A percentile compares a stretch with the other conserved stretches of the same genome.
phyloP scores from a whole-genome alignment of 75 land plant species.

The Picea sitchensis region DNA sequence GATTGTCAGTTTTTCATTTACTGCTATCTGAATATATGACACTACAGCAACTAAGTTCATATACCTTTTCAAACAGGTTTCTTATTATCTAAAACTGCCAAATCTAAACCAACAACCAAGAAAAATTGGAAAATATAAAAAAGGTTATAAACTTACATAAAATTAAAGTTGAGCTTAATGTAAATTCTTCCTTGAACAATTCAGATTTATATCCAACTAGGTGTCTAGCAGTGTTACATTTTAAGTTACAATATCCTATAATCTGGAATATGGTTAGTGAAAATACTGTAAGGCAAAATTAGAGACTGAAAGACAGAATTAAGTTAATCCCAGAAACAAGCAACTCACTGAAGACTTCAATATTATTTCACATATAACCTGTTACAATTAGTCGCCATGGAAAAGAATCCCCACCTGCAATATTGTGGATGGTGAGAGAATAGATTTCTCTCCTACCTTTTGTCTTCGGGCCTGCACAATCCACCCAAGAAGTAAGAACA shows the following conservation, averaged over 20 bases:
- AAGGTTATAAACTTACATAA: too few relatives aligned
- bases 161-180: too few relatives aligned
- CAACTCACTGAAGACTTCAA: not conserved
- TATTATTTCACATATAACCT: not conserved
- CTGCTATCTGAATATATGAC: too few relatives aligned
- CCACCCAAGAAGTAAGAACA: not conserved
- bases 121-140: not conserved
- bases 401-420: conserved; percentile 53
- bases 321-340: not conserved
- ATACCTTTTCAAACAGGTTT: not conserved
- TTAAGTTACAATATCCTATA: not conserved
- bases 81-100: not conserved
- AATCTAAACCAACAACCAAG: not conserved
- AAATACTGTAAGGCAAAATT: not conserved
- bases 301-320: not conserved
- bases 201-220: not conserved
- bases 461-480: conserved; percentile 63
- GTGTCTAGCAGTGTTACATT: not conserved
- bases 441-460: conserved; percentile 85
- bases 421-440: conserved; percentile 77
- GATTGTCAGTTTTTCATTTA: too few relatives aligned
- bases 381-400: not conserved
- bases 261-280: not conserved
- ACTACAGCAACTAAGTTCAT: too few relatives aligned
- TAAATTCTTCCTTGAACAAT: not conserved